Evolutionary conservation across 148 eudicot species (phyloP), one percentile per base, ranked within the genome.

Genomic region (Vaccinium myrtillus): DNA sequence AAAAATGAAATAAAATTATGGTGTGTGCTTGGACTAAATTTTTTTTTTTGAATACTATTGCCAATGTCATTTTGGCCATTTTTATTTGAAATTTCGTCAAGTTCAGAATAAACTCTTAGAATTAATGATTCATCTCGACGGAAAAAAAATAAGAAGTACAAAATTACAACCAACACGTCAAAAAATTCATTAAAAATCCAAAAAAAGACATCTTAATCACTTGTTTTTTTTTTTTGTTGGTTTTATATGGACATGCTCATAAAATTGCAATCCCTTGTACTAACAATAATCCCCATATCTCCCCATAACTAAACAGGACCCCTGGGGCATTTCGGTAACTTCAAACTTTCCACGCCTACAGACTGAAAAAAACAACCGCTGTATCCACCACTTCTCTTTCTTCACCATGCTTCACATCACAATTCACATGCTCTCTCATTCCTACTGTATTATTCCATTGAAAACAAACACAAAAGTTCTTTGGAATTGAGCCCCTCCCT

Each of bases 361-460:
- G 19, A 78, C 46, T 53, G 63, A 7, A 43, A 51, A 54, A 55
- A 78, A 78, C 81, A 18, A 53, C 81, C 15, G 58, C 46, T 30
- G 32, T 1, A 30, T 30, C 32, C 32, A 43, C 65, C 46, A 78
- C 65, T 27, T 32, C 81, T 13, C 81, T 27, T 83, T 83, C 50
- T 82, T 30, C 32, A 30, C 84, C 80, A 65, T 50, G 32, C 75
- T 49, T 90, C 90, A 91, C 93, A 89, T 90, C 90, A n/a, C n/a
- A n/a, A n/a, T n/a, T n/a, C n/a, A 91, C 93, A 89, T 90, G 89
- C 87, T 70, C 87, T 70, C 84, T 58, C 81, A 61, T n/a, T 75
- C 53, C 76, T 36, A 32, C 36, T 32, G 32, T 30, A 75, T 81
- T 65, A 70, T 43, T 73, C 80, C 78, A 76, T 88, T 65, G 82